Evolutionary conservation across 176 grass and related monocot species (phyloP).

Genomic region (Rhynchospora breviuscula): DNA sequence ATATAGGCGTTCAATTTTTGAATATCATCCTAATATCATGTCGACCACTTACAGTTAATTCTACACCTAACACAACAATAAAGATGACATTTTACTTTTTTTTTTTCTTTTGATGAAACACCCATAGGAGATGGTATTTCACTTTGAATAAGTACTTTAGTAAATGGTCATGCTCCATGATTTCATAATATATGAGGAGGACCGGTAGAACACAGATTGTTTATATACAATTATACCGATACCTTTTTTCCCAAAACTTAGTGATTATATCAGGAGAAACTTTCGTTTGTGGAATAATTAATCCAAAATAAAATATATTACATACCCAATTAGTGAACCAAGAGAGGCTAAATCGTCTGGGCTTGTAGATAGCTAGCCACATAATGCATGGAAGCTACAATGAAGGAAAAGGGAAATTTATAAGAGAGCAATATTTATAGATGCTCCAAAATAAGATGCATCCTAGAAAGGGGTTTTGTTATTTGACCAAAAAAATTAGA

Average conservation of each 20-base stretch:
- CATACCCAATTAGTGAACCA: constrained; percentile 82
- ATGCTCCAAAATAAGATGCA: neutral
- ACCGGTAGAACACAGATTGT: neutral
- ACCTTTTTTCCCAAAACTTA: neutral
- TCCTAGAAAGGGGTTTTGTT: neutral
- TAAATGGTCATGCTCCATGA: neutral
- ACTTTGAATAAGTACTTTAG: neutral
- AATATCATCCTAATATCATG: neutral
- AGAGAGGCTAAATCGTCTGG: constrained; percentile 61
- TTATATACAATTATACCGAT: neutral
- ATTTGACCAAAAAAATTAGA: neutral
- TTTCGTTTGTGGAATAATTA: neutral
- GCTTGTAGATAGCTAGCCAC: constrained; percentile 86
- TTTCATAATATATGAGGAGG: no score
- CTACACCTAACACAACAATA: no score
- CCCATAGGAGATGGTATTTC: neutral
- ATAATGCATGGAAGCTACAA: constrained; percentile 84
- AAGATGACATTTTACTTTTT: no score
- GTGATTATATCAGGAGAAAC: neutral
- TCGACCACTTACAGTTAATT: neutral
- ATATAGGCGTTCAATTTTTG: neutral
- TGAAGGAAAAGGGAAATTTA: neutral
- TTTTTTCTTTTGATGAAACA: no score
- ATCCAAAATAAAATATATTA: neutral
- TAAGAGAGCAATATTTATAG: neutral